Percentiles rank a stretch among this genome's conserved stretches.
These are phyloP conservation scores for Raffaelea albimanens DNA, from an alignment of 2,329 filamentous ascomycete species.

Conservation along the genomic window DNA sequence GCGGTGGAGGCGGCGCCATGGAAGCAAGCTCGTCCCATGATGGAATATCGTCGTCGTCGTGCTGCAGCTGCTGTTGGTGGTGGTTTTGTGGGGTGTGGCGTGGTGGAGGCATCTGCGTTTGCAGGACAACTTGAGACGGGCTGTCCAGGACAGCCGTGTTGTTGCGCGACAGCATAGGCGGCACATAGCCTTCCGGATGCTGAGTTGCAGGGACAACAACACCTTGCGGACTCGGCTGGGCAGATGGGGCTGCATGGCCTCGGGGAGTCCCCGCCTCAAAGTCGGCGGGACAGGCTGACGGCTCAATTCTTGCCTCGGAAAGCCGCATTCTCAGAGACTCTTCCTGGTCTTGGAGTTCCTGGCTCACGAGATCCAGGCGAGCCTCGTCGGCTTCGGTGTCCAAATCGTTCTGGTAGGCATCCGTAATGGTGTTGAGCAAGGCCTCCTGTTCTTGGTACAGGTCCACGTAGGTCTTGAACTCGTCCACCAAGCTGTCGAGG, in stretches of 20 bases:
- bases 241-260: too few species aligned
- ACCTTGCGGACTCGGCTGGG: constrained; percentile 2
- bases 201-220: constrained; percentile 37
- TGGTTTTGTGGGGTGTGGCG: too few species aligned
- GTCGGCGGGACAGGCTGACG: constrained; percentile 10
- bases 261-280: constrained; percentile 16
- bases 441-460: constrained; percentile 34
- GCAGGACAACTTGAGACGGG: constrained; percentile 39
- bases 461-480: constrained; percentile 31
- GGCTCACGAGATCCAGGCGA: constrained; percentile 37
- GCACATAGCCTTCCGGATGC: constrained; percentile 19
- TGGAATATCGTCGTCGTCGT: too few species aligned
- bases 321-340: constrained; percentile 30
- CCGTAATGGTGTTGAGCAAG: constrained; percentile 35
- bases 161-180: constrained; percentile 22
- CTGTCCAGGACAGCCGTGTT: constrained; percentile 20
- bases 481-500: constrained; percentile 29
- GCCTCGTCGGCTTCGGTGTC: constrained; percentile 43
- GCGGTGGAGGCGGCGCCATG: neutral
- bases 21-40: neutral
- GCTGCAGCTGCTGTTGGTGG: too few species aligned
- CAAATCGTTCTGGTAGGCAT: constrained; percentile 39
- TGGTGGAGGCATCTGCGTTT: constrained; percentile 33
- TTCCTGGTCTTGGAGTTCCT: constrained; percentile 34
- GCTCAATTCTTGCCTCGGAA: constrained; percentile 31